phyloP scores from a whole-genome alignment of 2,329 filamentous ascomycete genomes.

The Claviceps pazoutovae region DNA sequence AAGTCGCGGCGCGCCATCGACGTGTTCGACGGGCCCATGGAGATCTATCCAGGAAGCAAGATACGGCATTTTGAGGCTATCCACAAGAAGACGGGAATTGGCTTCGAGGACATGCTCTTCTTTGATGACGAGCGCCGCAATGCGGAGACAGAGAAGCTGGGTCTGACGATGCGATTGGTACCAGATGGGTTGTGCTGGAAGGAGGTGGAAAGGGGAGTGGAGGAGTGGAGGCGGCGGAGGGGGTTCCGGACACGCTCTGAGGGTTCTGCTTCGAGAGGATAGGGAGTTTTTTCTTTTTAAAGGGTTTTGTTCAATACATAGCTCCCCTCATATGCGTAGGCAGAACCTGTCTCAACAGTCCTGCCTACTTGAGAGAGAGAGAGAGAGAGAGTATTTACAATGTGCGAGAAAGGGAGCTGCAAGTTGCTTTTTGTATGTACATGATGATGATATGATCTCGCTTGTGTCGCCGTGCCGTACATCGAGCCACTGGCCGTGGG shows the following conservation, averaged over 20 bases:
- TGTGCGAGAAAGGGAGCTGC: no score
- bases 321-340: no score
- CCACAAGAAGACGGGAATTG: constrained; percentile 54
- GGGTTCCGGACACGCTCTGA: constrained; percentile 17
- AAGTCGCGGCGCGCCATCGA: constrained; percentile 34
- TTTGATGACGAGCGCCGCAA: constrained; percentile 90
- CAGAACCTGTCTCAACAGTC: no score
- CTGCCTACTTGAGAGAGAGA: no score
- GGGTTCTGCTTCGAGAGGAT: neutral
- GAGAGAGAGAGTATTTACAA: no score
- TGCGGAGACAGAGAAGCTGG: constrained; percentile 62
- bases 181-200: constrained; percentile 61
- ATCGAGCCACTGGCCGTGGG: no score
- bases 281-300: no score
- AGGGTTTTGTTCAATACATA: no score
- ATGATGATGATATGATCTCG: no score
- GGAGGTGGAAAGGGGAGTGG: constrained; percentile 68
- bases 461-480: no score
- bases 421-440: no score
- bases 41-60: constrained; percentile 68
- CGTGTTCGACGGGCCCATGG: constrained; percentile 44
- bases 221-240: constrained; percentile 65
- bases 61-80: constrained; percentile 71
- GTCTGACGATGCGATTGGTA: constrained; percentile 75
- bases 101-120: constrained; percentile 79